These are phyloP conservation scores for Moricandia arvensis DNA, from an alignment of 345 rosid genomes.

Conservation along the genomic window DNA sequence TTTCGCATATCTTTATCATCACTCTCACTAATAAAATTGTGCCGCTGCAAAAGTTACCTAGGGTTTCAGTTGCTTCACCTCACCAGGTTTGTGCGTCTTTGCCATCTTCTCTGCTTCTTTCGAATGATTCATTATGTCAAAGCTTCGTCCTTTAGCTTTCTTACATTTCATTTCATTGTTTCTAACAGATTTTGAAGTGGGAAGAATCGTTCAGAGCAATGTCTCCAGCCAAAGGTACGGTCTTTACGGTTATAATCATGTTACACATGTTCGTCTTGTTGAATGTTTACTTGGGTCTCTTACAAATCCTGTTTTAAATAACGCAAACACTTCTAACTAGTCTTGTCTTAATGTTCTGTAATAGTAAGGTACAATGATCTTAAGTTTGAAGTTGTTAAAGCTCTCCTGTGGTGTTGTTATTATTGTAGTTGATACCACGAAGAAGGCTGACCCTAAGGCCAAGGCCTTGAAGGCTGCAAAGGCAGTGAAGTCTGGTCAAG, in stretches of 20 bases:
- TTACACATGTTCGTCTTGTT: not conserved
- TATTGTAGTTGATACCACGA: not conserved
- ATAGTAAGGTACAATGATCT: not conserved
- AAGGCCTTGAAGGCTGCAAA: slow-evolving; percentile 48
- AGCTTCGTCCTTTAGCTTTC: not conserved
- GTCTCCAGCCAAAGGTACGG: slow-evolving; percentile 41
- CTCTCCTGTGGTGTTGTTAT: not conserved
- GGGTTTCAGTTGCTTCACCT: slow-evolving; percentile 8
- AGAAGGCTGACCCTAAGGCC: not conserved
- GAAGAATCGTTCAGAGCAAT: no score
- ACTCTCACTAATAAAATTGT: not conserved
- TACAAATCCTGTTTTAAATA: not conserved
- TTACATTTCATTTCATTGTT: slow-evolving; percentile 6
- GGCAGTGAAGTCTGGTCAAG: slow-evolving; percentile 77
- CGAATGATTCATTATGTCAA: not conserved
- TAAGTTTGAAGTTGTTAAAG: not conserved
- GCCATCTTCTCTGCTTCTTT: not conserved
- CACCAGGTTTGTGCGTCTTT: slow-evolving; percentile 26
- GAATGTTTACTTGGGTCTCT: no score
- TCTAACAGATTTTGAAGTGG: slow-evolving; percentile 19
- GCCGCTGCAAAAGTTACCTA: slow-evolving; percentile 13
- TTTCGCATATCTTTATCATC: not conserved
- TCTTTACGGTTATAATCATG: not conserved
- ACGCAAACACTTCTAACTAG: no score
- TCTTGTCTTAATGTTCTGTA: not conserved